Conservation (phyloP, 768 basidiomycete genomes). For the Austroboletus eburneus region DNA sequence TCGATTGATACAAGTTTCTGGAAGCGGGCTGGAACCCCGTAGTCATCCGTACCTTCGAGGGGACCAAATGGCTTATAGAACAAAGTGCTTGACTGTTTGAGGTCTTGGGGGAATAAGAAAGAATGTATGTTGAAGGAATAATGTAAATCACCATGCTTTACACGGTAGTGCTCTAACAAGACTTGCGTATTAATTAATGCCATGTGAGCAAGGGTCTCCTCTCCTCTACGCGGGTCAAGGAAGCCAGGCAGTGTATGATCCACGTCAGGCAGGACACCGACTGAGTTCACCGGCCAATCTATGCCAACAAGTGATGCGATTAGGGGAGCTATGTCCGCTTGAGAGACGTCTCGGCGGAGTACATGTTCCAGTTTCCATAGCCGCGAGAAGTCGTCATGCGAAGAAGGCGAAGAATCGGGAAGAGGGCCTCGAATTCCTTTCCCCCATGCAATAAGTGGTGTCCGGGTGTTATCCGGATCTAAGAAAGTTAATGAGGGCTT, state of each 20-base stretch:
- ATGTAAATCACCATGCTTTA: conserved; percentile 61
- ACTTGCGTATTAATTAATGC: conserved; percentile 66
- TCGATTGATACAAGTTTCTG: conserved; percentile 41
- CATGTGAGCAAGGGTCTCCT: conserved; percentile 47
- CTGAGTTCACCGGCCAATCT: conserved; percentile 77
- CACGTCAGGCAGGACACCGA: conserved; percentile 78
- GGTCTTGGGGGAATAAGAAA: conserved; percentile 39
- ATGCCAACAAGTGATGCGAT: conserved; percentile 74
- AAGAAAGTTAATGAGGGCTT: conserved; percentile 4
- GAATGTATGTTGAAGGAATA: not conserved
- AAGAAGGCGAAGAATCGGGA: conserved; percentile 47
- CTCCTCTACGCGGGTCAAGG: conserved; percentile 40
- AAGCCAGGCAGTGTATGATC: conserved; percentile 60
- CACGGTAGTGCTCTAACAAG: conserved; percentile 69
- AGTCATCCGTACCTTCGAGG: conserved; percentile 36
- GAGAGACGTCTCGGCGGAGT: conserved; percentile 70
- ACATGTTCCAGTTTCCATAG: conserved; percentile 60
- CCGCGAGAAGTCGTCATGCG: conserved; percentile 67
- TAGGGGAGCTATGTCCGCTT: conserved; percentile 76
- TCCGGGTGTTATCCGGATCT: conserved; percentile 88
- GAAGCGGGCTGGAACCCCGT: conserved; percentile 34
- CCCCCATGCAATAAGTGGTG: conserved; percentile 85
- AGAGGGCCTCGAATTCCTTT: conserved; percentile 70
- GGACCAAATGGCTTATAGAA: conserved; percentile 59
- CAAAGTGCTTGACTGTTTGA: conserved; percentile 54